A percentile compares a stretch with the other conserved stretches of the same genome.
Conservation (phyloP, 2,329 filamentous ascomycete genomes). For the Magnaporthiopsis poae region DNA sequence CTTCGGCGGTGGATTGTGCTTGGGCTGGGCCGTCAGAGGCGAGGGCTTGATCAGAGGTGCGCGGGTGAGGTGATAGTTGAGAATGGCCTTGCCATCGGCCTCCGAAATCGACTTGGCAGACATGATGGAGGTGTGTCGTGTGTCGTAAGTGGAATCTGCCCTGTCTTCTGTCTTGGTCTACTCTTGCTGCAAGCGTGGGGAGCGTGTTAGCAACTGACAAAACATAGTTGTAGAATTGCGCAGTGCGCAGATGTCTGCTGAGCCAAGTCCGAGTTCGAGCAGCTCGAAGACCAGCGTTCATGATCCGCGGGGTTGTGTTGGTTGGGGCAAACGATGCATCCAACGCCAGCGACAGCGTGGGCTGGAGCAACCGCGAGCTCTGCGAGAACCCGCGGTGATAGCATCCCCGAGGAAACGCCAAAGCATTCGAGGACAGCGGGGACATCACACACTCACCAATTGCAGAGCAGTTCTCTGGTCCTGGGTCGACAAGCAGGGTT, state of each 20-base stretch:
- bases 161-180: background rate
- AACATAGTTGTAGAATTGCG: background rate
- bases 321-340: background rate
- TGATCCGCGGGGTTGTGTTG: background rate
- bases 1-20: constrained; percentile 85
- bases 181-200: background rate
- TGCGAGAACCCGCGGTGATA: too few relatives aligned
- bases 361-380: background rate
- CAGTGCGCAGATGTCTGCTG: background rate
- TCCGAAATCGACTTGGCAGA: constrained; percentile 95
- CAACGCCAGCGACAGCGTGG: background rate
- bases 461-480: constrained; percentile 3
- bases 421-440: background rate
- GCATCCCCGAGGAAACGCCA: background rate
- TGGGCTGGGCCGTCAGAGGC: constrained; percentile 71
- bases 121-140: constrained; percentile 43
- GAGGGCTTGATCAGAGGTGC: constrained; percentile 96
- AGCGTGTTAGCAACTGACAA: background rate
- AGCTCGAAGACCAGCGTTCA: background rate
- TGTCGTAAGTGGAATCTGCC: background rate
- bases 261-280: background rate
- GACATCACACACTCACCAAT: constrained; percentile 3
- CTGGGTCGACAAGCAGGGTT: background rate
- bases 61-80: constrained; percentile 99
- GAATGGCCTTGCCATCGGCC: constrained; percentile 99